Evolutionary conservation across 2,329 filamentous ascomycete species (phyloP).

Genomic region (Monosporascus sp.): DNA sequence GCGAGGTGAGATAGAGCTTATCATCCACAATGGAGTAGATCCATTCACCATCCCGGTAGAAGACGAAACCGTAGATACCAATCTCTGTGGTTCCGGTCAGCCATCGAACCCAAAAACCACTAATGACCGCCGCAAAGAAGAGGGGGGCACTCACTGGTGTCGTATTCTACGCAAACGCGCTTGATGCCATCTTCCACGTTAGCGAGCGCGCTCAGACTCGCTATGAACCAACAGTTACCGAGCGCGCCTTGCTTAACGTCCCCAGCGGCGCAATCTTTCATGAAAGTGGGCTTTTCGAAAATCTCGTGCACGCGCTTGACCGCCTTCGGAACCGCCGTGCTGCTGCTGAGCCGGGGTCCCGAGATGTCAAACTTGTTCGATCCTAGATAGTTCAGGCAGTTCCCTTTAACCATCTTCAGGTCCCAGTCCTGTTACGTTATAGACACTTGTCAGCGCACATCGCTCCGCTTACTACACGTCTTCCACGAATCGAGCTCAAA

Average conservation of each 20-base stretch:
- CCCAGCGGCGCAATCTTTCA: constrained; percentile 59
- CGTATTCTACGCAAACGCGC: constrained; percentile 69
- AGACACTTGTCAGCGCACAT: constrained; percentile 26
- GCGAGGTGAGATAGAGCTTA: constrained; percentile 78
- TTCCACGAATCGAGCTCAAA: constrained; percentile 29
- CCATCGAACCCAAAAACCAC: constrained; percentile 2
- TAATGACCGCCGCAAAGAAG: neutral
- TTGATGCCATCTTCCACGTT: constrained; percentile 68
- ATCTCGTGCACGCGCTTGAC: constrained; percentile 74
- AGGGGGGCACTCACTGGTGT: constrained; percentile 47
- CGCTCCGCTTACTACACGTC: constrained; percentile 25
- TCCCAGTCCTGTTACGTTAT: constrained; percentile 51
- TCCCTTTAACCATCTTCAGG: constrained; percentile 59
- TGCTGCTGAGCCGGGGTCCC: constrained; percentile 40
- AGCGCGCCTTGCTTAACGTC: constrained; percentile 74
- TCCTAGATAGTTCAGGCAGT: constrained; percentile 51
- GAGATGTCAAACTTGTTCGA: constrained; percentile 47
- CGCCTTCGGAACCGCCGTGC: constrained; percentile 58
- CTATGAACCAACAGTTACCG: constrained; percentile 82
- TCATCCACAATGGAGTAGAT: constrained; percentile 89
- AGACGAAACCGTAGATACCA: constrained; percentile 87
- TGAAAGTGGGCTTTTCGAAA: constrained; percentile 68
- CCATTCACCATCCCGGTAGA: constrained; percentile 86
- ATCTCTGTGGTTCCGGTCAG: constrained; percentile 51
- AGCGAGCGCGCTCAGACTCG: constrained; percentile 70